Conservation (phyloP, 2,329 filamentous ascomycete species). For the Calonectria montana region DNA sequence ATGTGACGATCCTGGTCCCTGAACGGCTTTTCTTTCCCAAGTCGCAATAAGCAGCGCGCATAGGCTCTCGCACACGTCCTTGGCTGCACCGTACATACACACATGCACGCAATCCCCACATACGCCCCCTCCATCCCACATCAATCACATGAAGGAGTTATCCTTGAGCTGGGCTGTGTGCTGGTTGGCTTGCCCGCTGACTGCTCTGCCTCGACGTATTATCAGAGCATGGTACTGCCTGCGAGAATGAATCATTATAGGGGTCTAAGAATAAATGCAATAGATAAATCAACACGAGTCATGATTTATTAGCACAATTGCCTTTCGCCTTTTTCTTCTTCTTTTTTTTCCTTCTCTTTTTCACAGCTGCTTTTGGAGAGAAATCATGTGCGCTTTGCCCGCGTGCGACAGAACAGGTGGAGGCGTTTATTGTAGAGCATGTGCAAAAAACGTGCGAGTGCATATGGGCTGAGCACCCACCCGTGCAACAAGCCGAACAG, state of each 20-base stretch:
- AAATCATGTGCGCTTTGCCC: too few species aligned
- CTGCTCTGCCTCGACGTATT: neutral
- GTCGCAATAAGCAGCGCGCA: neutral
- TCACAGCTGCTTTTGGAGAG: too few species aligned
- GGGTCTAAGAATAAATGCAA: too few species aligned
- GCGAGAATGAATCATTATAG: too few species aligned
- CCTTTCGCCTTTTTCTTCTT: too few species aligned
- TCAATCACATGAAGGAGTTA: too few species aligned
- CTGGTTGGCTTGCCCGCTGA: neutral
- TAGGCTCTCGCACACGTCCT: neutral
- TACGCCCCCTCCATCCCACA: neutral
- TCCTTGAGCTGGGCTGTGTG: neutral
- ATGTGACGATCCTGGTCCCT: neutral
- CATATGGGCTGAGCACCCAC: neutral
- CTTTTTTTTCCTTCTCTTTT: too few species aligned
- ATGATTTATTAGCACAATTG: too few species aligned
- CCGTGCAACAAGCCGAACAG: too few species aligned
- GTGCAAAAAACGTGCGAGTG: neutral
- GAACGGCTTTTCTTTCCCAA: neutral
- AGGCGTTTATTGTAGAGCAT: too few species aligned
- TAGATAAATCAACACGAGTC: too few species aligned
- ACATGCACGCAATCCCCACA: neutral
- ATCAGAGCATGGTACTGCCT: neutral
- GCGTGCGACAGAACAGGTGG: too few species aligned
- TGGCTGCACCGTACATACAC: neutral